A percentile compares a stretch with the other conserved stretches of the same genome.
Conservation (phyloP, 2,329 filamentous ascomycete genomes). For the Elsinoe perseae region DNA sequence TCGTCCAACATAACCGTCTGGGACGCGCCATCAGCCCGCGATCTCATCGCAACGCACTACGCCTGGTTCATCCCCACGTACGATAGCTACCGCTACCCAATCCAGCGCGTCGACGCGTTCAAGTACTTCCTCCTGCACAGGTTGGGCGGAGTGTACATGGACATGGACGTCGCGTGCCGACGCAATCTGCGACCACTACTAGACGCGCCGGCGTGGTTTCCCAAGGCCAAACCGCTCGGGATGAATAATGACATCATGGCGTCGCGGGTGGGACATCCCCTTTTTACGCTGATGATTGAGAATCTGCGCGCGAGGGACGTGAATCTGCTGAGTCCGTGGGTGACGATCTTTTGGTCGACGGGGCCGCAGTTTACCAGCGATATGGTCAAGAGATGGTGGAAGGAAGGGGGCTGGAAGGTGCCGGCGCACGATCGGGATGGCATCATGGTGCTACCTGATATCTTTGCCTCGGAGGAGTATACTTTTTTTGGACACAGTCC, state of each 20-base stretch:
- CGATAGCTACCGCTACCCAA: conserved; percentile 24
- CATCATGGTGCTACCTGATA: conserved; percentile 24
- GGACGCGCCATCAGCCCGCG: conserved; percentile 18
- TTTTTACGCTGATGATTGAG: conserved; percentile 21
- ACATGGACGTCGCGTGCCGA: conserved; percentile 52
- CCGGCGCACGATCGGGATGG: neutral
- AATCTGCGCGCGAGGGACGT: neutral
- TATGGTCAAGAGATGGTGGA: conserved; percentile 24
- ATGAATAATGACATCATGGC: conserved; percentile 71
- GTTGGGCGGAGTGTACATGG: conserved; percentile 26
- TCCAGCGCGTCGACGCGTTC: conserved; percentile 25
- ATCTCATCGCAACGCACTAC: conserved; percentile 20
- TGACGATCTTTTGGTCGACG: conserved; percentile 29
- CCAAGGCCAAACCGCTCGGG: conserved; percentile 61
- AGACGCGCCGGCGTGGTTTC: conserved; percentile 58
- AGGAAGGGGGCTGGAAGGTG: neutral
- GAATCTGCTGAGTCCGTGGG: conserved; percentile 17
- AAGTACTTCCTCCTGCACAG: conserved; percentile 26
- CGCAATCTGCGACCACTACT: conserved; percentile 58
- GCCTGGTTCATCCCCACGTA: conserved; percentile 56
- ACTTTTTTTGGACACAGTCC: conserved; percentile 29
- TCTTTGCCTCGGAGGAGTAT: conserved; percentile 27
- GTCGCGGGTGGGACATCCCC: conserved; percentile 21
- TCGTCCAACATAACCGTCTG: conserved; percentile 19
- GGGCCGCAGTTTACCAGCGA: conserved; percentile 27